Conservation (phyloP, 345 rosid species). For the Salix koriyanagi region DNA sequence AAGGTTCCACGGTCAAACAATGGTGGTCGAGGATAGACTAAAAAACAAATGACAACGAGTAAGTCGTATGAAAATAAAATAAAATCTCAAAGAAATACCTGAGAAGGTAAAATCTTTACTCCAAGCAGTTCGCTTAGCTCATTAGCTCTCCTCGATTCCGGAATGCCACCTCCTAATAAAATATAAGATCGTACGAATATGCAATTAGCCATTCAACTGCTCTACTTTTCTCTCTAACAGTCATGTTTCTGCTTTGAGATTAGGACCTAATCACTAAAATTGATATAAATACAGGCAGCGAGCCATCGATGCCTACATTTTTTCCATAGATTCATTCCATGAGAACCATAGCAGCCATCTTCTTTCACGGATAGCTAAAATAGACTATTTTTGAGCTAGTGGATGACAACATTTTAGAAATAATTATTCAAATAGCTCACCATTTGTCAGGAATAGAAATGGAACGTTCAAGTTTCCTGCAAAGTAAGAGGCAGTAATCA, state of each 20-base stretch:
- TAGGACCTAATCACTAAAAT: neutral
- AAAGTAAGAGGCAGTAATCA: conserved; percentile 9
- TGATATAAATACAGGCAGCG: neutral
- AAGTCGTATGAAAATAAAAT: neutral
- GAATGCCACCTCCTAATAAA: conserved; percentile 46
- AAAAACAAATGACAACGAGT: neutral
- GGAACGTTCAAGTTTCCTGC: conserved; percentile 42
- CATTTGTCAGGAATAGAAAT: conserved; percentile 47
- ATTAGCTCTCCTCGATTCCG: conserved; percentile 38
- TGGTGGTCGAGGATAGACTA: neutral
- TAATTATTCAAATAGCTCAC: conserved; percentile 19
- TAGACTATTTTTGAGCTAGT: neutral
- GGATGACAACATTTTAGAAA: neutral
- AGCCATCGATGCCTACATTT: neutral
- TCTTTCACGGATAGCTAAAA: neutral
- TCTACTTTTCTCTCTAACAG: neutral
- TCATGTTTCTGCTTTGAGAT: neutral
- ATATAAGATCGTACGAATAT: neutral
- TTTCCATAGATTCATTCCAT: neutral
- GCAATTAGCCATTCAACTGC: neutral
- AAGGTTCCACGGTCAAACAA: conserved; percentile 20
- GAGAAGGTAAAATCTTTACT: conserved; percentile 39
- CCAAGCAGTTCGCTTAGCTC: conserved; percentile 41
- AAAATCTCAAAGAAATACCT: conserved; percentile 21
- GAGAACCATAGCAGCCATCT: neutral